Evolutionary conservation across 345 rosid species (phyloP).

Genomic region (Eucalyptus grandis): DNA sequence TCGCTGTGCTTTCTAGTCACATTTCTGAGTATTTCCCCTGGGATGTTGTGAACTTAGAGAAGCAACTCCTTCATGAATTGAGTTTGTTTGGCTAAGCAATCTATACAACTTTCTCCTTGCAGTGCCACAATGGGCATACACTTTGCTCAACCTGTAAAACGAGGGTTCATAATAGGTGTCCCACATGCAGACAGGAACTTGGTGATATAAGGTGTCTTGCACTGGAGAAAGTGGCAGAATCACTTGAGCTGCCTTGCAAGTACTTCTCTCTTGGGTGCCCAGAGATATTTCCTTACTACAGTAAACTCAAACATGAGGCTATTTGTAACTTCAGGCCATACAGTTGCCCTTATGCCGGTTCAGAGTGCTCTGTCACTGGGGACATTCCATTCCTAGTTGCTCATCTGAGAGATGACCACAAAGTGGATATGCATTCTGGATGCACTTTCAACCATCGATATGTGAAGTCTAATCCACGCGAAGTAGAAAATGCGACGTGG

Average conservation of each 20-base stretch:
- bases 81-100: background rate
- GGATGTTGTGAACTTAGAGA: background rate
- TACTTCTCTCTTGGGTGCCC: constrained; percentile 73
- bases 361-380: constrained; percentile 74
- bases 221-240: constrained; percentile 89
- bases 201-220: constrained; percentile 96
- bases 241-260: constrained; percentile 87
- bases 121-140: constrained; percentile 98
- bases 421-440: constrained; percentile 96
- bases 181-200: constrained; percentile 97
- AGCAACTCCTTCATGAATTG: background rate
- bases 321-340: constrained; percentile 86
- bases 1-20: background rate
- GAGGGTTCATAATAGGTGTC: constrained; percentile 85
- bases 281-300: constrained; percentile 88
- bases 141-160: constrained; percentile 90
- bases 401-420: constrained; percentile 91
- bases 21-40: background rate
- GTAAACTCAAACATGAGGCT: constrained; percentile 87
- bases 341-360: constrained; percentile 90
- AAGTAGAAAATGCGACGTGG: constrained; percentile 98
- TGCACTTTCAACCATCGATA: constrained; percentile 96
- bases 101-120: constrained; percentile 2
- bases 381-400: constrained; percentile 83
- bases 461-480: constrained; percentile 95